Evolutionary conservation across 768 basidiomycete genomes (phyloP).

Genomic region (Phlebiopsis flavidoalba): DNA sequence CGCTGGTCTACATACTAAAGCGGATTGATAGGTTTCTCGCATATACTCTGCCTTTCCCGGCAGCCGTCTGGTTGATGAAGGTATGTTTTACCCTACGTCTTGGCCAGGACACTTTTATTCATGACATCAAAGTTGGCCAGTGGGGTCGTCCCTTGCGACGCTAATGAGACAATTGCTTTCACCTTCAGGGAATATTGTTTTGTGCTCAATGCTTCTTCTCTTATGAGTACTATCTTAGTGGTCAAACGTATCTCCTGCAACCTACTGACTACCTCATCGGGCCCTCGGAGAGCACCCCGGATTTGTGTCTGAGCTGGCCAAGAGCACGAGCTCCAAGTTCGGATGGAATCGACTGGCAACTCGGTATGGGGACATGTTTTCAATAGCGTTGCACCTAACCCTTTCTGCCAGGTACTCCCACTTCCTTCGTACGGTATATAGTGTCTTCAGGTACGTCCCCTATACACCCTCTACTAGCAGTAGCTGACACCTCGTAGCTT

Average conservation of each 20-base stretch:
- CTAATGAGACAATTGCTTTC: constrained; percentile 52
- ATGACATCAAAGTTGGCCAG: constrained; percentile 43
- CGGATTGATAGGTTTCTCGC: constrained; percentile 50
- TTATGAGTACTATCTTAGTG: constrained; percentile 22
- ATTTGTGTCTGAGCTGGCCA: constrained; percentile 74
- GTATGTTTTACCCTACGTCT: not conserved
- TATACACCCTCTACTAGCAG: not conserved
- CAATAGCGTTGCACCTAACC: not conserved
- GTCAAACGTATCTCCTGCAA: constrained; percentile 52
- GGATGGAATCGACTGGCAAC: constrained; percentile 81
- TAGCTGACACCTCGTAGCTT: constrained; percentile 40
- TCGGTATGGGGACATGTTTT: constrained; percentile 40
- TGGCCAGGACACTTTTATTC: not conserved
- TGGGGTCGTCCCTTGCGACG: constrained; percentile 76
- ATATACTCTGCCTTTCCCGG: constrained; percentile 55
- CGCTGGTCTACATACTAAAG: constrained; percentile 1
- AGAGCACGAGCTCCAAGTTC: constrained; percentile 56
- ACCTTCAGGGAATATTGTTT: constrained; percentile 50
- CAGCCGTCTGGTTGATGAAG: constrained; percentile 62
- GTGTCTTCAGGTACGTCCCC: constrained; percentile 59
- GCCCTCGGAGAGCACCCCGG: constrained; percentile 55
- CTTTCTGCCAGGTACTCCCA: constrained; percentile 46
- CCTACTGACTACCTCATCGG: constrained; percentile 80
- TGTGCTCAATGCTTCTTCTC: not conserved
- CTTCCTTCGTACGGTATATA: constrained; percentile 74